These are phyloP conservation scores for Sinapis alba DNA, from an alignment of 441 rosid genomes.

Conservation along the genomic window DNA sequence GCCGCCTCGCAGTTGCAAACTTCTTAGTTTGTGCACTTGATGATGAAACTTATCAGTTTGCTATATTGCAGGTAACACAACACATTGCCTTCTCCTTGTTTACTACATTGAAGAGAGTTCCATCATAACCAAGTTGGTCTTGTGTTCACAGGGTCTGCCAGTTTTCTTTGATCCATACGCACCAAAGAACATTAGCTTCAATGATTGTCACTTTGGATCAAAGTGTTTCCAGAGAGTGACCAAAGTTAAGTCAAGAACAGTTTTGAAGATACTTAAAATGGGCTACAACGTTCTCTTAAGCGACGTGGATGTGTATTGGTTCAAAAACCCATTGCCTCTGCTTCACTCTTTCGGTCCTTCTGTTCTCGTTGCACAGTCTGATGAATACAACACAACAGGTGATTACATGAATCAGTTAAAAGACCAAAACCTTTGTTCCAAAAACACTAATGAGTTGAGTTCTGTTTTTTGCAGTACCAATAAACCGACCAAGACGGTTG, in stretches of 20 bases:
- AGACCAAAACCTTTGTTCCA: background rate
- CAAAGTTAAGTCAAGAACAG: conserved; percentile 89
- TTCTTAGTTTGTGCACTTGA: conserved; percentile 90
- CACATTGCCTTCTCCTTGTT: conserved; percentile 6
- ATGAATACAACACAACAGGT: conserved; percentile 83
- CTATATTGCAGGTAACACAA: conserved; percentile 62
- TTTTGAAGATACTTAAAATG: conserved; percentile 77
- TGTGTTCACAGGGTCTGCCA: conserved; percentile 68
- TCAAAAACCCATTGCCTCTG: conserved; percentile 70
- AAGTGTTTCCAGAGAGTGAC: conserved; percentile 93
- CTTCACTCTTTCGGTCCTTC: conserved; percentile 73
- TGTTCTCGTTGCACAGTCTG: conserved; percentile 84
- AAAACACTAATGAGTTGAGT: background rate
- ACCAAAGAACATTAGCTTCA: conserved; percentile 76
- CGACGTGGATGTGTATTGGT: conserved; percentile 93
- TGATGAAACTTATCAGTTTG: conserved; percentile 72
- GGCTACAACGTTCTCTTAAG: conserved; percentile 88
- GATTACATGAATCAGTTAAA: background rate
- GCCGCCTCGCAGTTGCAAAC: conserved; percentile 64
- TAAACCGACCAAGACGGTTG: conserved; percentile 88
- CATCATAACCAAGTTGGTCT: conserved; percentile 2
- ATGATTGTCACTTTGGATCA: conserved; percentile 94
- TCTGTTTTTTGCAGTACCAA: conserved; percentile 53
- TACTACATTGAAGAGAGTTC: background rate
- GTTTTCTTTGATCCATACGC: conserved; percentile 81